Conservation (phyloP, 1,284 basidiomycete species). For the Exobasidium cylindrosporum region DNA sequence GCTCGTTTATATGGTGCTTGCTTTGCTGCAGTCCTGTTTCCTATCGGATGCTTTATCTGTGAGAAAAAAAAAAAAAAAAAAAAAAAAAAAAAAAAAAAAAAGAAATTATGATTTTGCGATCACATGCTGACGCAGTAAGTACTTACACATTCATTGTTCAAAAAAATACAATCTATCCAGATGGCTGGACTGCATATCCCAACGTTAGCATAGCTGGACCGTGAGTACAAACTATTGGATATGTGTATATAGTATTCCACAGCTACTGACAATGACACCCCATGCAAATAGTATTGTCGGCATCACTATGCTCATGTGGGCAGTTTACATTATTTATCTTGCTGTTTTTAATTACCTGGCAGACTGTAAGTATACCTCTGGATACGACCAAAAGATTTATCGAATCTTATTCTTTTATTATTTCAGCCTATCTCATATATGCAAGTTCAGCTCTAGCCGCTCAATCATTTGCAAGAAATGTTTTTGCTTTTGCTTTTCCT, state of each 20-base stretch:
- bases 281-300: conserved; percentile 47
- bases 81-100: neutral
- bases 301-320: conserved; percentile 33
- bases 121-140: too few relatives aligned
- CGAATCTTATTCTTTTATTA: conserved; percentile 61
- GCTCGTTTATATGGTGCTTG: conserved; percentile 58
- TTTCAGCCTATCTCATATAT: conserved; percentile 59
- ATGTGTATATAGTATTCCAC: too few relatives aligned
- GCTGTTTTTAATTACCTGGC: conserved; percentile 28
- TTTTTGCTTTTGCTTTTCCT: conserved; percentile 39
- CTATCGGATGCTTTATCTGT: conserved; percentile 42
- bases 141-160: too few relatives aligned
- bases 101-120: neutral
- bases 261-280: neutral
- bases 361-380: conserved; percentile 11
- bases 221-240: too few relatives aligned
- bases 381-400: neutral
- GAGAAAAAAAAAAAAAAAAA: neutral
- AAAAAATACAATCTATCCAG: neutral
- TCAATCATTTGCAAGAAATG: conserved; percentile 68
- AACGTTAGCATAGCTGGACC: conserved; percentile 34
- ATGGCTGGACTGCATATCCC: conserved; percentile 52
- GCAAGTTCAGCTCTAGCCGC: conserved; percentile 75
- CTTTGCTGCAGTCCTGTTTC: conserved; percentile 32
- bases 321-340: conserved; percentile 52